Conservation (phyloP, 805 yeast species). For the Metschnikowia koreensis region DNA sequence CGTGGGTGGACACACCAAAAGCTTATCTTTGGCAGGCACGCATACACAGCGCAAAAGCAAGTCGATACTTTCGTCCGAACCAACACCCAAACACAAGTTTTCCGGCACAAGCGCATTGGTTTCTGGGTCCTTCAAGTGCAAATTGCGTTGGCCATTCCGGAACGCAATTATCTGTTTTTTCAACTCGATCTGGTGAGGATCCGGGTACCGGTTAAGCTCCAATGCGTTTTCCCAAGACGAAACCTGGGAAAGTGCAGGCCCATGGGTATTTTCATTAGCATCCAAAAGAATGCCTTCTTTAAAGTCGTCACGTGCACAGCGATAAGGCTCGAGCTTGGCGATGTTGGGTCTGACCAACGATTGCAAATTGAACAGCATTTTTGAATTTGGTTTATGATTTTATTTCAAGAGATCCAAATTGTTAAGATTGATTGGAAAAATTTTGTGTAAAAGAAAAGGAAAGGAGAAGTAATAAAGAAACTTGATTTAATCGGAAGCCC, state of each 20-base stretch:
- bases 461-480: no score
- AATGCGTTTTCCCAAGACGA: constrained; percentile 44
- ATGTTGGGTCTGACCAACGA: constrained; percentile 83
- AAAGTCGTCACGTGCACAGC: constrained; percentile 96
- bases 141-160: constrained; percentile 55
- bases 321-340: constrained; percentile 77
- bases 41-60: constrained; percentile 82
- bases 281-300: constrained; percentile 84
- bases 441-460: no score
- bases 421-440: no score
- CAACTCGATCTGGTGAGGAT: constrained; percentile 84
- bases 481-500: no score
- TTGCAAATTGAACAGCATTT: constrained; percentile 46
- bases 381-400: neutral
- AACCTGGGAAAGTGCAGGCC: constrained; percentile 63
- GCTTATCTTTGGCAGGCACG: constrained; percentile 76
- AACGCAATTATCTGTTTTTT: constrained; percentile 70
- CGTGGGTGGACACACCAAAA: constrained; percentile 90
- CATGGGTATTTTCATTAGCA: constrained; percentile 95
- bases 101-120: constrained; percentile 42
- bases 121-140: constrained; percentile 8
- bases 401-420: neutral
- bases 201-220: constrained; percentile 89
- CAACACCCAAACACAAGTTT: constrained; percentile 91
- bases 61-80: constrained; percentile 95